These are phyloP conservation scores for Gloeophyllum trabeum DNA, from an alignment of 768 basidiomycete genomes.

Conservation along the genomic window DNA sequence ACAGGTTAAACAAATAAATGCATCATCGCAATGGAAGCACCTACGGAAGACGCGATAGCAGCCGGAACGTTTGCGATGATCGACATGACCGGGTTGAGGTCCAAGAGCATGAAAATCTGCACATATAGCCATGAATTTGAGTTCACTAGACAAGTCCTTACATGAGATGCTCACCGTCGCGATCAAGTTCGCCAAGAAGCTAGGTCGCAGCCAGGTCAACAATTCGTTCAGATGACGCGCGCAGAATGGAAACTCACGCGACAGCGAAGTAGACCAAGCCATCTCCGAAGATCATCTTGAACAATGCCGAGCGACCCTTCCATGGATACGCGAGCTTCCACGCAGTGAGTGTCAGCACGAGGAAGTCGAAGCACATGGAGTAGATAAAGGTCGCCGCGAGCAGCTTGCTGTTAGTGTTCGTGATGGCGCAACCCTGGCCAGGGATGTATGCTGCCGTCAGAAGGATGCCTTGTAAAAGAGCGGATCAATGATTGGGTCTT, in stretches of 20 bases:
- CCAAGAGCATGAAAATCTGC: conserved; percentile 50
- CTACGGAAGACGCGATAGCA: conserved; percentile 56
- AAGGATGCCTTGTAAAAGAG: conserved; percentile 31
- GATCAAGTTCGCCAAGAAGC: conserved; percentile 56
- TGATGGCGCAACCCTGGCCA: conserved; percentile 41
- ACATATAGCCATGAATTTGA: not conserved
- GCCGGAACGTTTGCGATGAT: conserved; percentile 68
- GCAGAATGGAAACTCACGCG: conserved; percentile 34
- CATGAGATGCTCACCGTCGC: conserved; percentile 26
- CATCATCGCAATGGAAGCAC: conserved; percentile 6
- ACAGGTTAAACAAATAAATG: not conserved
- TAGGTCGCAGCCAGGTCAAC: conserved; percentile 13
- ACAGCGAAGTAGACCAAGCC: conserved; percentile 64
- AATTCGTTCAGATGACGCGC: not conserved
- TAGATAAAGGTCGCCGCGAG: conserved; percentile 64
- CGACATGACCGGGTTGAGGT: conserved; percentile 64
- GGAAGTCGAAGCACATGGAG: conserved; percentile 62
- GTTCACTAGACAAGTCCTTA: conserved; percentile 1
- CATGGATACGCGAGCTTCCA: conserved; percentile 42
- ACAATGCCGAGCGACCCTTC: conserved; percentile 41
- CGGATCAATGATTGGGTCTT: conserved; percentile 2
- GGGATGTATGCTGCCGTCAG: conserved; percentile 47
- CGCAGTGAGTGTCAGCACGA: conserved; percentile 47
- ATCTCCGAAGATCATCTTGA: conserved; percentile 58
- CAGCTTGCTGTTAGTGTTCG: conserved; percentile 42